A percentile compares a stretch with the other conserved stretches of the same genome.
Evolutionary conservation across 2,329 filamentous ascomycete genomes (phyloP).

Genomic region (Phaeosphaeria sp.): DNA sequence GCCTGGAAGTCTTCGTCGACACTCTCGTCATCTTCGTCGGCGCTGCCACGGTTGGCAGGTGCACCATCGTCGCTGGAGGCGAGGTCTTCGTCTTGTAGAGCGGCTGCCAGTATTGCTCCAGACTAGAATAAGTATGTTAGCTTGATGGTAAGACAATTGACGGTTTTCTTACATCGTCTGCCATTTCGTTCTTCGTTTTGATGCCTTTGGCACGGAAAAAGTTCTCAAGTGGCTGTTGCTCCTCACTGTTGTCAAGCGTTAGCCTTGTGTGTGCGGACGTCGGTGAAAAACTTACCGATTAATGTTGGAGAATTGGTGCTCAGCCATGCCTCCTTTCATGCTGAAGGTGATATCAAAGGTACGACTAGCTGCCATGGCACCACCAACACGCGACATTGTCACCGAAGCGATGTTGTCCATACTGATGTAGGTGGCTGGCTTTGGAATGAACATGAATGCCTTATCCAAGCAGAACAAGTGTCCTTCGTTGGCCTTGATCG

Average conservation of each 20-base stretch:
- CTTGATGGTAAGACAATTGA: conserved; percentile 1
- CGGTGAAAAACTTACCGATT: conserved; percentile 67
- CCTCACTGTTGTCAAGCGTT: conserved; percentile 65
- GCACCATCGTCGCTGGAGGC: conserved; percentile 78
- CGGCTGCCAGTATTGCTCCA: conserved; percentile 73
- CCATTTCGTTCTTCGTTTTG: conserved; percentile 98
- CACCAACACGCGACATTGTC: conserved; percentile 94
- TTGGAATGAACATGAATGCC: conserved; percentile 98
- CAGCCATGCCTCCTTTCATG: conserved; percentile 83
- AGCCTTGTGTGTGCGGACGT: conserved; percentile 13
- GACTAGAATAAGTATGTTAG: conserved; percentile 50
- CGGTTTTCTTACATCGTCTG: conserved; percentile 77
- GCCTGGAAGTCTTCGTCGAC: conserved; percentile 95
- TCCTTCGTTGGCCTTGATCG: conserved; percentile 99
- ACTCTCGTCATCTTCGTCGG: conserved; percentile 94
- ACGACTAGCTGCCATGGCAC: conserved; percentile 88
- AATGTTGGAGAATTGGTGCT: conserved; percentile 98
- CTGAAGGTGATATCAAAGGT: conserved; percentile 97
- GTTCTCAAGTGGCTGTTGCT: conserved; percentile 92
- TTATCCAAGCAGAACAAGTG: conserved; percentile 97
- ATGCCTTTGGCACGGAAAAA: conserved; percentile 97
- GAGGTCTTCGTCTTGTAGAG: conserved; percentile 82
- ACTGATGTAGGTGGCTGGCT: conserved; percentile 95
- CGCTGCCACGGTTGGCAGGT: conserved; percentile 81
- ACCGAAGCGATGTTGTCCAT: conserved; percentile 92